Base-by-base conservation (phyloP, 2,329 filamentous ascomycete species). In the Claviceps spartinae region DNA sequence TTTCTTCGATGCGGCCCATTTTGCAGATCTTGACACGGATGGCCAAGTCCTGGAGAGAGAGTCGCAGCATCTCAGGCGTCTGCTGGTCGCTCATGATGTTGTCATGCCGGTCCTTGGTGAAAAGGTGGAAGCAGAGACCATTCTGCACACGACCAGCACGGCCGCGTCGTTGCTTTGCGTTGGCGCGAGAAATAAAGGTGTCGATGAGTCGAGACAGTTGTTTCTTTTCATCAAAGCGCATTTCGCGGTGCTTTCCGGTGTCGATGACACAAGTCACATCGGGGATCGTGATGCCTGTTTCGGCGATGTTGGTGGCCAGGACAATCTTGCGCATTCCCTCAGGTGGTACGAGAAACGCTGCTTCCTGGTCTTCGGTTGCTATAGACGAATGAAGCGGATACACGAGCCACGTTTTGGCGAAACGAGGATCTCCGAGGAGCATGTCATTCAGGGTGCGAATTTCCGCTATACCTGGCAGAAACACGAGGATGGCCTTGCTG, bases 11-110 rank as follows among this genome's bases (percentile, higher is more conserved):
- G 42, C 88, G 85, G 11, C 93, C 93, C 44, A 98, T 79, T 62
- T 94, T 95, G 73, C 91, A 98, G 46, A 96, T 95, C 69, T 98
- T 98, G 58, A 97, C 90, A 8, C 93, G 83, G 64, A 98, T 90
- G 5, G 95, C 89, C 11, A 98, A 74, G 62, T 98, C 93, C 66
- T 98, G 93, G 11, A 98, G 73, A 0, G 93, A 96, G 4, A 98
- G 73, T 0, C 93, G 85, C 42, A 98, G 79, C 82, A 98, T 95
- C 66, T 98, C 93, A 0, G 93, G 94, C 0, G 88, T 95, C 69
- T 97, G 93, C 63, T 96, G 88, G 55, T 95, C 89, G 49, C 83
- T 82, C 78, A 97, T 88, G 60, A 85, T 65, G 53, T 81, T 80
- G 63, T 97, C 90, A 63, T 96, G 88, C 7, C 91, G 81, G 61